Conservation (phyloP, 2,329 filamentous ascomycete species). For the Neoascochyta sp. region DNA sequence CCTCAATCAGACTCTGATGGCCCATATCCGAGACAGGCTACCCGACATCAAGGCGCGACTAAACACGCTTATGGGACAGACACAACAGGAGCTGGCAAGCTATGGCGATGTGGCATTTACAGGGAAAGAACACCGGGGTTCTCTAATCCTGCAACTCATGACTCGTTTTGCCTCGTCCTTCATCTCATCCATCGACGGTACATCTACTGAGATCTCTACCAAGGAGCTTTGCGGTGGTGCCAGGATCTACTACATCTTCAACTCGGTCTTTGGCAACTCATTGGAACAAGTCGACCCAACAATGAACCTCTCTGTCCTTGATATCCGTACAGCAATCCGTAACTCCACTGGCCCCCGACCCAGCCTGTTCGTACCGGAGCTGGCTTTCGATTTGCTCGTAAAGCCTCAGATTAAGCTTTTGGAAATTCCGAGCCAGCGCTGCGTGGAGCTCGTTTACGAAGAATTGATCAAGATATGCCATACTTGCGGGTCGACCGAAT, state of each 20-base stretch:
- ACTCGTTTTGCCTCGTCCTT: conserved; percentile 97
- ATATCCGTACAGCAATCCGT: conserved; percentile 94
- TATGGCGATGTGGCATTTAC: conserved; percentile 98
- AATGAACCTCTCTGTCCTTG: conserved; percentile 85
- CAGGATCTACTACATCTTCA: conserved; percentile 98
- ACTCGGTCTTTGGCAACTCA: conserved; percentile 95
- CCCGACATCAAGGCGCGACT: conserved; percentile 97
- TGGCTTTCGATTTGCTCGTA: conserved; percentile 94
- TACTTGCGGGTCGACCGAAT: conserved; percentile 92
- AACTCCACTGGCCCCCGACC: conserved; percentile 96
- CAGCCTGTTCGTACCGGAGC: conserved; percentile 93
- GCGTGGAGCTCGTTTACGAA: conserved; percentile 96
- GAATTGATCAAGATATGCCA: conserved; percentile 99
- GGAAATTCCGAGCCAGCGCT: conserved; percentile 90
- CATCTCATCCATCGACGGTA: conserved; percentile 97
- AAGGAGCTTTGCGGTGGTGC: conserved; percentile 95
- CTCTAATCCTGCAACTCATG: conserved; percentile 94
- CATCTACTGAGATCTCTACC: conserved; percentile 96
- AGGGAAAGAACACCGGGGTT: conserved; percentile 93
- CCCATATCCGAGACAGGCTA: conserved; percentile 89
- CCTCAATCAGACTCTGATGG: conserved; percentile 91
- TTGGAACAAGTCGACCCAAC: conserved; percentile 95
- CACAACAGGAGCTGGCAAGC: conserved; percentile 94
- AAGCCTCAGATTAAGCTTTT: conserved; percentile 98
- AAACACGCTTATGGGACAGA: conserved; percentile 99